Evolutionary conservation across 768 basidiomycete species (phyloP).

Genomic region (Neoboletus brunneissimus): DNA sequence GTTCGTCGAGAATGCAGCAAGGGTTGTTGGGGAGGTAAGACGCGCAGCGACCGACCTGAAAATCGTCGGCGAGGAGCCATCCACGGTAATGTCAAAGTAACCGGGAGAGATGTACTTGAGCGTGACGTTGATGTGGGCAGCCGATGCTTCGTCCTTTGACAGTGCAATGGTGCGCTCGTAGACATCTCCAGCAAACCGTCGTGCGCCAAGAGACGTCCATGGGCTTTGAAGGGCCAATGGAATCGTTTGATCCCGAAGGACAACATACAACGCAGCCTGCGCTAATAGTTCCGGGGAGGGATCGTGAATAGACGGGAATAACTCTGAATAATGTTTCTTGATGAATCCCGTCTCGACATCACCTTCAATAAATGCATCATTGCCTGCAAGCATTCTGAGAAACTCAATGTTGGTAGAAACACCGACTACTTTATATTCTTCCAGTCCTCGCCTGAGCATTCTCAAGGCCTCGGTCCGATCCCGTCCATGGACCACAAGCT

Average conservation of each 20-base stretch:
- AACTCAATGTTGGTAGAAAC: constrained; percentile 93
- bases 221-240: constrained; percentile 43
- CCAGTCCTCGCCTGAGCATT: constrained; percentile 74
- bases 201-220: constrained; percentile 68
- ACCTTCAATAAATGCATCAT: constrained; percentile 69
- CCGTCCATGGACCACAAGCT: constrained; percentile 84
- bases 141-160: constrained; percentile 51
- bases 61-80: constrained; percentile 24
- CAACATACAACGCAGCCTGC: constrained; percentile 75
- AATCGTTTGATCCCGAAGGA: constrained; percentile 55
- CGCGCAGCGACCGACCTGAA: constrained; percentile 56
- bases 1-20: constrained; percentile 46
- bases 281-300: constrained; percentile 67
- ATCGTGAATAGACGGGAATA: constrained; percentile 67
- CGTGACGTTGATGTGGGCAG: constrained; percentile 37
- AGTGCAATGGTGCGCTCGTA: constrained; percentile 61
- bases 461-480: constrained; percentile 84
- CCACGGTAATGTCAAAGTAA: constrained; percentile 54
- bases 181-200: constrained; percentile 75
- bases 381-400: constrained; percentile 70
- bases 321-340: constrained; percentile 76
- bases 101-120: constrained; percentile 43
- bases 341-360: constrained; percentile 95
- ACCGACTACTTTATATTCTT: constrained; percentile 88
- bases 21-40: constrained; percentile 51